Conservation (phyloP, 2,329 filamentous ascomycete genomes). For the Epichloe glyceriae region DNA sequence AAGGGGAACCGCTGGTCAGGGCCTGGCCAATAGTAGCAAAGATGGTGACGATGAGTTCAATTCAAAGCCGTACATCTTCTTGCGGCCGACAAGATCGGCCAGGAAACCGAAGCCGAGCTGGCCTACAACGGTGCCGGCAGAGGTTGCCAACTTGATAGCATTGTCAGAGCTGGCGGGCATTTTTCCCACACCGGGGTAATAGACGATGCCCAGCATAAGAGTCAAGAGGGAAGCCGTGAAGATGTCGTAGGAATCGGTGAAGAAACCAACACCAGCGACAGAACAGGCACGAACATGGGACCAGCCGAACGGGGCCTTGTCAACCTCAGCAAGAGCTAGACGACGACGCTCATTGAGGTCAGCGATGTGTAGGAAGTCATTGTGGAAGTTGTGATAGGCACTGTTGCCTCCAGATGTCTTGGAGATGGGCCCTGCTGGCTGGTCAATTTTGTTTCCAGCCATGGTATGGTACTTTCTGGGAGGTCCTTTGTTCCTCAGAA, state of each 20-base stretch:
- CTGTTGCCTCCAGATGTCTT: conserved; percentile 53
- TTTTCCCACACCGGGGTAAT: conserved; percentile 44
- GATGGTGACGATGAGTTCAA: conserved; percentile 71
- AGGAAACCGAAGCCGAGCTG: conserved; percentile 70
- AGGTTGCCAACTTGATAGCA: conserved; percentile 76
- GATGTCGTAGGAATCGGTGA: conserved; percentile 76
- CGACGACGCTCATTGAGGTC: conserved; percentile 70
- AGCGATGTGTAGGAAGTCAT: conserved; percentile 50
- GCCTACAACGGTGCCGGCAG: conserved; percentile 69
- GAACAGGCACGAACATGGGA: conserved; percentile 67
- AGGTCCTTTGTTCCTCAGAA: neutral
- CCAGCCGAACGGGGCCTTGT: conserved; percentile 73
- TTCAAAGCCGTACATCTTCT: conserved; percentile 61
- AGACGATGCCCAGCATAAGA: conserved; percentile 67
- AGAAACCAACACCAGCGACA: conserved; percentile 77
- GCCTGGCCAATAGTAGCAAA: conserved; percentile 63
- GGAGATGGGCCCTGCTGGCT: conserved; percentile 9
- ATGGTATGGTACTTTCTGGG: neutral
- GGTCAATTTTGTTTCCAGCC: conserved; percentile 3
- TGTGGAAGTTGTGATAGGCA: conserved; percentile 67
- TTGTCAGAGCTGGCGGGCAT: conserved; percentile 60
- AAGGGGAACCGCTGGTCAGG: conserved; percentile 48
- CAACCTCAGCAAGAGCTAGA: conserved; percentile 68
- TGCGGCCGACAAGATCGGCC: conserved; percentile 65
- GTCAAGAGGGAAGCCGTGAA: conserved; percentile 65